A percentile compares a stretch with the other conserved stretches of the same genome.
These are phyloP conservation scores for Neoarthrinium moseri DNA, from an alignment of 2,329 filamentous ascomycete species.

Conservation along the genomic window DNA sequence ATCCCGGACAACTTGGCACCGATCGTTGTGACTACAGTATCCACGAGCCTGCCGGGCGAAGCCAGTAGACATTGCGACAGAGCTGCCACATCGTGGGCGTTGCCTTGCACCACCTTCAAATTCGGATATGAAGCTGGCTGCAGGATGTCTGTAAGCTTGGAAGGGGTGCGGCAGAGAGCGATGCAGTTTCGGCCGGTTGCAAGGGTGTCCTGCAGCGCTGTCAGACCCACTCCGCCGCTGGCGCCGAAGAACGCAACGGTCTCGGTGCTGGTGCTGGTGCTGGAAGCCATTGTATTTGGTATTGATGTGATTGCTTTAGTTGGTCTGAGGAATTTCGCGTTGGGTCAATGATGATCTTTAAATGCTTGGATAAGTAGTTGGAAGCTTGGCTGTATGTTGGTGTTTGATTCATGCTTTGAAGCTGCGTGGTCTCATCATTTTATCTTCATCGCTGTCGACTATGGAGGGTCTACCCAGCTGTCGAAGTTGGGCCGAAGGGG, in stretches of 20 bases:
- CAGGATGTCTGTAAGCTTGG: slow-evolving; percentile 42
- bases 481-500: too few relatives aligned
- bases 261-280: slow-evolving; percentile 29
- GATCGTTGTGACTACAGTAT: slow-evolving; percentile 47
- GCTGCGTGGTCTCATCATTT: neutral
- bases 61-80: slow-evolving; percentile 36
- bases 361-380: too few relatives aligned
- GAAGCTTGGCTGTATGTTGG: too few relatives aligned
- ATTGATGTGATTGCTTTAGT: too few relatives aligned
- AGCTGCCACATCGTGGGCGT: slow-evolving; percentile 39
- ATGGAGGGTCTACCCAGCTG: too few relatives aligned
- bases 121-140: slow-evolving; percentile 28
- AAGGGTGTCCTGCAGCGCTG: slow-evolving; percentile 44
- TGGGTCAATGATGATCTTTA: too few relatives aligned
- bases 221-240: slow-evolving; percentile 47
- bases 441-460: slow-evolving; percentile 28
- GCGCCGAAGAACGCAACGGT: slow-evolving; percentile 53
- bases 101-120: slow-evolving; percentile 44
- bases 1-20: slow-evolving; percentile 36
- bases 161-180: slow-evolving; percentile 48
- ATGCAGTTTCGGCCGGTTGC: slow-evolving; percentile 44
- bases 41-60: slow-evolving; percentile 34
- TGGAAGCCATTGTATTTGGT: neutral
- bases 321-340: too few relatives aligned
- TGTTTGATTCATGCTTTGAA: neutral